Base-by-base conservation (phyloP, 108 stramenopile species). In the Skeletonema costatum region DNA sequence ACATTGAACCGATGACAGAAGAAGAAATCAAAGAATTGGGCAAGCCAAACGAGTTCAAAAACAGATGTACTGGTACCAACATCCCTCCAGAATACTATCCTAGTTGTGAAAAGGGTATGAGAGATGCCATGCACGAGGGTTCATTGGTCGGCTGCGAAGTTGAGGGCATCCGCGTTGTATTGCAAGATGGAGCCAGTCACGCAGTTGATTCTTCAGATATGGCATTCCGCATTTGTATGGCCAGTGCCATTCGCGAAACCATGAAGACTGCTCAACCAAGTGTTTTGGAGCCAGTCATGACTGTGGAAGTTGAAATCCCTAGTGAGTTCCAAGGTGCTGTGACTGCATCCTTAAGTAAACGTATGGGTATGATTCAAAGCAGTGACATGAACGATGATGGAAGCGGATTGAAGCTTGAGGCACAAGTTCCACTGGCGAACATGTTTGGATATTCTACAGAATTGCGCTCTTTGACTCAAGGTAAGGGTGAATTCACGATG, bases 401-500 rank as follows among this genome's bases (percentile, higher is more conserved):
- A 64, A 90, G 88, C 74, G 89, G 94, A 17, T 72, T 93, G 51
- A 90, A 87, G 56, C 77, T 99, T 71, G 71, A 92, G 29, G 96
- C 96, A 14, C 96, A 98, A 66, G 96, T 98, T 33, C 98, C 98
- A 2, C 79, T 98, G 12, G 89, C 93, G 14, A 92, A 96, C 64
- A 97, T 98, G 97, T 98, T 98, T 83, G 98, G 98, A 2, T 97
- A 97, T 75, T 95, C 94, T 5, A 99, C 99, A 16, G 99, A 99
- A 56, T 63, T 99, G 38, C 88, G 99, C 29, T 92, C 91, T 69
- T 69, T 88, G 38, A 99, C 99, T 31, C 99, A 99, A 83, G 99
- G 97, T 25, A 99, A 99, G 80, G 98, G 98, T 36, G 99, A 99
- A 76, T 99, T 99, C 77, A 92, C 96, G 8, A 99, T 99, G 99